A percentile compares a stretch with the other conserved stretches of the same genome.
Conservation (phyloP, 208 protist genomes). For the Trypanosomatidae sp. region DNA sequence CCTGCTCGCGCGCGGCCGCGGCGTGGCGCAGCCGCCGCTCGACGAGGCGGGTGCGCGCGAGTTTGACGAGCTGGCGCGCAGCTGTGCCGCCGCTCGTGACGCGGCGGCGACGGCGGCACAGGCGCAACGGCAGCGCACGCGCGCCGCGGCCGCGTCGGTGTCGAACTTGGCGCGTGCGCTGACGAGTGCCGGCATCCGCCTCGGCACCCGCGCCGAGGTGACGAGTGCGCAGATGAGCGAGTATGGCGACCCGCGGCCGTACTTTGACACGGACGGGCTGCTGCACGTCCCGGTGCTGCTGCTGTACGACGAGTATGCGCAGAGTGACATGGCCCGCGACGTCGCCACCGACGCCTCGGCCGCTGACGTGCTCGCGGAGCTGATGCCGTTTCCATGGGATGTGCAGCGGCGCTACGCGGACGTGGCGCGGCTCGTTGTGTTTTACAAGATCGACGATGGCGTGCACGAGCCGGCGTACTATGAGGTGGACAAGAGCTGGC, state of each 20-base stretch:
- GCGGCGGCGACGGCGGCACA: slow-evolving; percentile 15
- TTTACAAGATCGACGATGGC: slow-evolving; percentile 83
- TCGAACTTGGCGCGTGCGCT: slow-evolving; percentile 53
- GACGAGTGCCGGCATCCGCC: slow-evolving; percentile 41
- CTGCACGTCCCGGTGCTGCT: slow-evolving; percentile 89
- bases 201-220: slow-evolving; percentile 41
- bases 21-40: slow-evolving; percentile 15
- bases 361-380: slow-evolving; percentile 48
- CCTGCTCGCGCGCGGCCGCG: slow-evolving; percentile 31
- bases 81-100: slow-evolving; percentile 11
- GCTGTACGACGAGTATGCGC: slow-evolving; percentile 89
- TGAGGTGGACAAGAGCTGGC: slow-evolving; percentile 42
- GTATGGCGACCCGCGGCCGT: slow-evolving; percentile 61
- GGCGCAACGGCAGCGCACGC: slow-evolving; percentile 11
- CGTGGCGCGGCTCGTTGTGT: slow-evolving; percentile 46
- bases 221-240: slow-evolving; percentile 73
- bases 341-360: slow-evolving; percentile 62
- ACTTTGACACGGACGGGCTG: slow-evolving; percentile 56
- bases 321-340: slow-evolving; percentile 89
- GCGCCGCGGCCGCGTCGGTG: slow-evolving; percentile 30
- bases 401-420: slow-evolving; percentile 34
- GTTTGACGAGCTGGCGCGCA: slow-evolving; percentile 42
- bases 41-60: slow-evolving; percentile 14
- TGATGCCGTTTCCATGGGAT: slow-evolving; percentile 85
- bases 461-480: slow-evolving; percentile 62